phyloP scores from a whole-genome alignment of 768 basidiomycete species.

The Zangia roseola region DNA sequence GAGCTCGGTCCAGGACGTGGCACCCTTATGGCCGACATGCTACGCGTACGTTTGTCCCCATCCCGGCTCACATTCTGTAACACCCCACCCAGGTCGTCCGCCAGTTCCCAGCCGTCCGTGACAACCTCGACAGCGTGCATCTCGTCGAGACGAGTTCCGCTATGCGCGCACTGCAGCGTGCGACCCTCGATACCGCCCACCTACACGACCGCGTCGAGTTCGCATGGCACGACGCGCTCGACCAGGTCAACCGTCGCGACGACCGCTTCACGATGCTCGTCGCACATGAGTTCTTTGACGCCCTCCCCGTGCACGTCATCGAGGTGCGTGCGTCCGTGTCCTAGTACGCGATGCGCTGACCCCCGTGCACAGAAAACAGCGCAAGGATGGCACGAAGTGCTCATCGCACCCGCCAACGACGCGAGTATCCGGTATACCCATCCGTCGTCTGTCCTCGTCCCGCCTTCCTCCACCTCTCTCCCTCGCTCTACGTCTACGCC shows the following conservation, averaged over 20 bases:
- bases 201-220: slow-evolving; percentile 38
- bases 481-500: not conserved
- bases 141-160: slow-evolving; percentile 79
- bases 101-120: slow-evolving; percentile 40
- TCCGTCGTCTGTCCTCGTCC: slow-evolving; percentile 11
- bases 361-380: slow-evolving; percentile 57
- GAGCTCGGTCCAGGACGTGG: slow-evolving; percentile 95
- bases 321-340: slow-evolving; percentile 51
- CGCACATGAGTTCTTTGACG: slow-evolving; percentile 98
- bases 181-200: slow-evolving; percentile 41
- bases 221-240: slow-evolving; percentile 72
- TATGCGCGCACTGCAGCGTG: slow-evolving; percentile 63
- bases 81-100: slow-evolving; percentile 44
- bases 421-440: slow-evolving; percentile 32
- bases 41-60: slow-evolving; percentile 55
- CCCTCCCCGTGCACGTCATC: slow-evolving; percentile 86
- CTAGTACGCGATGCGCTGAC: not conserved
- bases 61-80: not conserved
- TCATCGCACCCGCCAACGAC: slow-evolving; percentile 54
- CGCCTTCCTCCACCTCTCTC: slow-evolving; percentile 1
- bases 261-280: slow-evolving; percentile 76
- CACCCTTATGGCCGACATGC: slow-evolving; percentile 85
- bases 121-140: slow-evolving; percentile 50
- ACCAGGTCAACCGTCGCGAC: slow-evolving; percentile 54
- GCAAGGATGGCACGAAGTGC: slow-evolving; percentile 83